These are phyloP conservation scores for Mycena leptocephala DNA, from an alignment of 768 basidiomycete genomes.

Conservation along the genomic window DNA sequence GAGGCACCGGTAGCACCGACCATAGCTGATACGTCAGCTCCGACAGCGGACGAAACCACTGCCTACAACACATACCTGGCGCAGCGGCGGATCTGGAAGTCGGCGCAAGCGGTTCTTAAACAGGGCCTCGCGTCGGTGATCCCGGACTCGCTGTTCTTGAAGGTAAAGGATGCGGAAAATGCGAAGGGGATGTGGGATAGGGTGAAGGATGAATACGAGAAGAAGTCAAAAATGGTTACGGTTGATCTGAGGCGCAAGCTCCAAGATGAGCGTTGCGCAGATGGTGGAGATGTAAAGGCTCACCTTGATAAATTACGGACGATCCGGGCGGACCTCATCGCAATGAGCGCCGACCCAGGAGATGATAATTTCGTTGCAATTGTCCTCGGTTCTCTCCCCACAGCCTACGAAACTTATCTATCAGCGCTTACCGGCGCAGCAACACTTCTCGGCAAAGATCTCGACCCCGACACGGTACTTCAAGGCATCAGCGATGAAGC, in stretches of 20 bases:
- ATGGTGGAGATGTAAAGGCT: slow-evolving; percentile 38
- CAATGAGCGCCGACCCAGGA: slow-evolving; percentile 10
- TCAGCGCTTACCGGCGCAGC: slow-evolving; percentile 1
- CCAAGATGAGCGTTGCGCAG: slow-evolving; percentile 39
- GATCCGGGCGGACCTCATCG: slow-evolving; percentile 5
- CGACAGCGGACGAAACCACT: neutral
- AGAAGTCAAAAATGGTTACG: slow-evolving; percentile 37
- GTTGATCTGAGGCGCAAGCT: slow-evolving; percentile 40
- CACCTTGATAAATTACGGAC: slow-evolving; percentile 34
- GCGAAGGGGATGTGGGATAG: slow-evolving; percentile 25
- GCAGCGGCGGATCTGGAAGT: slow-evolving; percentile 24
- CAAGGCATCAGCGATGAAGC: slow-evolving; percentile 3
- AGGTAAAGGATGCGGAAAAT: slow-evolving; percentile 28
- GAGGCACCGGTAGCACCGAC: neutral
- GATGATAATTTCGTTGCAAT: slow-evolving; percentile 22
- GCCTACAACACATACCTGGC: neutral
- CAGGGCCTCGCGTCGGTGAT: slow-evolving; percentile 40
- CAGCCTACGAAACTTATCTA: slow-evolving; percentile 3
- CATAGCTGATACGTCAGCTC: neutral
- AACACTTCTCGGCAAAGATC: slow-evolving; percentile 12
- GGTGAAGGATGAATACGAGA: slow-evolving; percentile 38
- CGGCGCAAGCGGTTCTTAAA: slow-evolving; percentile 36
- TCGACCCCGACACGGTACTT: no score
- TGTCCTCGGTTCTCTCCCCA: slow-evolving; percentile 18
- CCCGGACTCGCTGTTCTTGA: slow-evolving; percentile 41